Percentiles rank a stretch among this genome's conserved stretches.
Evolutionary conservation across 257 asterid genomes (phyloP).

Genomic region (Nyctanthes arbortristis): DNA sequence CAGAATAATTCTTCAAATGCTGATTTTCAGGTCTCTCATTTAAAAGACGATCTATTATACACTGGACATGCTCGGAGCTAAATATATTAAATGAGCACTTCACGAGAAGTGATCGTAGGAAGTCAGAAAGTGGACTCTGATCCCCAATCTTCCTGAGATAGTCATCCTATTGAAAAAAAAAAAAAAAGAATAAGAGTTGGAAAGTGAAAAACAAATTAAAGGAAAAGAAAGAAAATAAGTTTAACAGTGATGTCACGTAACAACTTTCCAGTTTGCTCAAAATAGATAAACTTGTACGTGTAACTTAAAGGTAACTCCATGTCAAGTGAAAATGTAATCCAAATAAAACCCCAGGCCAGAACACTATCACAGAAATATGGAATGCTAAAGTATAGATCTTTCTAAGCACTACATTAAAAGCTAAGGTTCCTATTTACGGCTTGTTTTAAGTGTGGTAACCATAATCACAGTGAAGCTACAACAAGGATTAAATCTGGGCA

Average conservation of each 20-base stretch:
- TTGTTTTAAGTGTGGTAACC: neutral
- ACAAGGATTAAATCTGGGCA: neutral
- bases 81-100: conserved; percentile 71
- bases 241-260: too few species aligned
- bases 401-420: neutral
- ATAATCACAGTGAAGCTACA: too few species aligned
- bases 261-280: neutral
- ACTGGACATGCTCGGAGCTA: conserved; percentile 54
- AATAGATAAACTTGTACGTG: neutral
- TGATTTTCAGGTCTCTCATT: conserved; percentile 41
- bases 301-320: neutral
- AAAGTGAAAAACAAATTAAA: conserved; percentile 12
- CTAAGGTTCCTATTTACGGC: neutral
- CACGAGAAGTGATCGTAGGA: conserved; percentile 51
- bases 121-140: conserved; percentile 51
- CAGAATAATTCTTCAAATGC: conserved; percentile 46
- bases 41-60: conserved; percentile 54
- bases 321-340: neutral
- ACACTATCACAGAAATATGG: neutral
- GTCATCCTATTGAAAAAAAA: conserved; percentile 56
- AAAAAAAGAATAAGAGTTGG: conserved; percentile 10
- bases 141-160: conserved; percentile 49
- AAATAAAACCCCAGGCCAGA: neutral
- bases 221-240: neutral
- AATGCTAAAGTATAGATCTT: neutral